Percentiles rank a stretch among this genome's conserved stretches.
Evolutionary conservation across 2,329 filamentous ascomycete genomes (phyloP).

Genomic region (Paramyrothecium roridum): DNA sequence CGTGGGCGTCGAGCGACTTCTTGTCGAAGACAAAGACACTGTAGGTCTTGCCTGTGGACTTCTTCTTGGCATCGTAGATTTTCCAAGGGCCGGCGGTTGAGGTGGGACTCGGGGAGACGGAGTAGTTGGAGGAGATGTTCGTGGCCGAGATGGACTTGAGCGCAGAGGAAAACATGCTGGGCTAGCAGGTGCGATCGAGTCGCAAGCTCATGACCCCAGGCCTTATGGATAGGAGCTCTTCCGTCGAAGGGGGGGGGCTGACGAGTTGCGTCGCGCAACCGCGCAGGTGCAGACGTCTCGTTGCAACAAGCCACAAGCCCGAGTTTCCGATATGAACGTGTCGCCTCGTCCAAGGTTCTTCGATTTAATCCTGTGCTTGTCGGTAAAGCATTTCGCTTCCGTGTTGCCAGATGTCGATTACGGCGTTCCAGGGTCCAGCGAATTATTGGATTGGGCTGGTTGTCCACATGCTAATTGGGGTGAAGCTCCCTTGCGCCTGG

Average conservation of each 20-base stretch:
- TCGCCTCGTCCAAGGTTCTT: too few species aligned
- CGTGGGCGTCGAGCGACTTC: conserved; percentile 70
- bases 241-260: not conserved
- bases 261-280: not conserved
- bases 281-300: not conserved
- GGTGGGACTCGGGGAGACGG: conserved; percentile 70
- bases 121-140: conserved; percentile 91
- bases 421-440: not conserved
- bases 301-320: too few species aligned
- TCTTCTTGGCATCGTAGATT: conserved; percentile 96
- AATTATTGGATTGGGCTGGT: not conserved
- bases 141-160: conserved; percentile 88
- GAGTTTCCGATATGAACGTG: too few species aligned
- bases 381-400: too few species aligned
- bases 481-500: not conserved
- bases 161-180: conserved; percentile 82
- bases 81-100: conserved; percentile 91
- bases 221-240: conserved; percentile 1
- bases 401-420: too few species aligned
- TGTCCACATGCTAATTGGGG: not conserved
- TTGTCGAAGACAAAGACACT: conserved; percentile 95
- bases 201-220: conserved; percentile 21
- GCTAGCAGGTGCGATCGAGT: conserved; percentile 11
- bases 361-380: too few species aligned
- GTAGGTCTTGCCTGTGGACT: conserved; percentile 82